These are phyloP conservation scores for Rubus parviflorus DNA, from an alignment of 306 rosid genomes.

Conservation along the genomic window DNA sequence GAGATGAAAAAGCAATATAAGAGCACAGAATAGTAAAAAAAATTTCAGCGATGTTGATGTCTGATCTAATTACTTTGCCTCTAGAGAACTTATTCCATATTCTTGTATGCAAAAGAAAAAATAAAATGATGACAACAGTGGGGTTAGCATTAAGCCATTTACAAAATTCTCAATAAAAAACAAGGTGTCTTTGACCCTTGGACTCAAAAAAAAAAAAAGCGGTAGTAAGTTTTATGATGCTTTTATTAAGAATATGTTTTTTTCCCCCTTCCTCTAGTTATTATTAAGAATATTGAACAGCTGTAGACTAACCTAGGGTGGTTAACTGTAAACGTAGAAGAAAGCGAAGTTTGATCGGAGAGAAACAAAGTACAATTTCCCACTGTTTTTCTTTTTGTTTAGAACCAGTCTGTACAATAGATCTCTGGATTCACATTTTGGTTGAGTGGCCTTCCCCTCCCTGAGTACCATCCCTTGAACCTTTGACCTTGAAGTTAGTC, in stretches of 20 bases:
- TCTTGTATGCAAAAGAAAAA: background rate
- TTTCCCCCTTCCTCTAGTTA: background rate
- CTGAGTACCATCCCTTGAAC: background rate
- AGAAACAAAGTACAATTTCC: background rate
- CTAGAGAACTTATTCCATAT: background rate
- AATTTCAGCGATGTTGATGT: background rate
- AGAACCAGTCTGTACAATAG: background rate
- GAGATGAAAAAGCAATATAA: background rate
- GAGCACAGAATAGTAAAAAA: background rate
- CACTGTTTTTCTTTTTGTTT: background rate
- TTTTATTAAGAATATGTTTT: background rate
- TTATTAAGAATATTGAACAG: background rate
- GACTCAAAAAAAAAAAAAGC: background rate
- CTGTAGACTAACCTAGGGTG: background rate
- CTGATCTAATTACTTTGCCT: background rate
- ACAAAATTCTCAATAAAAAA: background rate
- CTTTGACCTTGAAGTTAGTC: background rate
- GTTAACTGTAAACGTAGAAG: background rate
- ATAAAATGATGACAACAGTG: background rate
- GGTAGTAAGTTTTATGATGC: background rate
- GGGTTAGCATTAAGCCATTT: background rate
- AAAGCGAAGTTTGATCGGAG: background rate
- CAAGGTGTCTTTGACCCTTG: background rate
- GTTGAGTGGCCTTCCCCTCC: background rate
- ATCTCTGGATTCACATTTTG: background rate